A percentile compares a stretch with the other conserved stretches of the same genome.
These are phyloP conservation scores for Metarhizium guizhouense DNA, from an alignment of 2,329 filamentous ascomycete genomes.

Conservation along the genomic window DNA sequence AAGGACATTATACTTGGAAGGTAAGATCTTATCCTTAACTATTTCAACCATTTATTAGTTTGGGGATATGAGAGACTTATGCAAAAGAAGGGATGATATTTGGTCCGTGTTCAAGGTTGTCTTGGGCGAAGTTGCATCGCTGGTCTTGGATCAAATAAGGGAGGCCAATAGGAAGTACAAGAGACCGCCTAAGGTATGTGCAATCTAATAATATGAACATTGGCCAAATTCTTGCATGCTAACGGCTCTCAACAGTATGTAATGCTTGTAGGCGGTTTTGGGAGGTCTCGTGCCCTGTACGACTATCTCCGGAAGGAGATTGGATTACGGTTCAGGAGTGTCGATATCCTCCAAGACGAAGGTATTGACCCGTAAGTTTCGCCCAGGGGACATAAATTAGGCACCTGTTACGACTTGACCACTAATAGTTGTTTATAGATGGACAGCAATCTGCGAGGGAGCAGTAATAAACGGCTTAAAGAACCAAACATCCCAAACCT, in stretches of 20 bases:
- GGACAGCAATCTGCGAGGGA: conserved; percentile 25
- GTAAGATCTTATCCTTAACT: not conserved
- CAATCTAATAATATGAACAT: too few species aligned
- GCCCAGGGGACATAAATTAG: not conserved
- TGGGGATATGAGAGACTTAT: not conserved
- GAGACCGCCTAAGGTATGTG: conserved; percentile 16
- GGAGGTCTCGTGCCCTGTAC: conserved; percentile 20
- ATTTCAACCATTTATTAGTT: not conserved
- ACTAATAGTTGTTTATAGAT: conserved; percentile 10
- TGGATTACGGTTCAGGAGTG: accelerated
- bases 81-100: not conserved
- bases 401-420: not conserved
- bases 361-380: conserved; percentile 23
- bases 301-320: conserved; percentile 6
- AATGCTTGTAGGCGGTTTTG: conserved; percentile 30
- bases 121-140: conserved; percentile 6
- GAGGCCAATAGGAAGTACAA: conserved; percentile 3
- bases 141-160: conserved; percentile 17
- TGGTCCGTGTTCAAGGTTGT: conserved; percentile 13
- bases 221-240: too few species aligned
- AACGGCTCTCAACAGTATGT: conserved; percentile 17
- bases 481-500: not conserved
- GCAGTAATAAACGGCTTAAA: conserved; percentile 18
- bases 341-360: conserved; percentile 19
- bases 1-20: not conserved